Evolutionary conservation across 179 eudicot genomes (phyloP).

Genomic region (Heliamphora pulchella): DNA sequence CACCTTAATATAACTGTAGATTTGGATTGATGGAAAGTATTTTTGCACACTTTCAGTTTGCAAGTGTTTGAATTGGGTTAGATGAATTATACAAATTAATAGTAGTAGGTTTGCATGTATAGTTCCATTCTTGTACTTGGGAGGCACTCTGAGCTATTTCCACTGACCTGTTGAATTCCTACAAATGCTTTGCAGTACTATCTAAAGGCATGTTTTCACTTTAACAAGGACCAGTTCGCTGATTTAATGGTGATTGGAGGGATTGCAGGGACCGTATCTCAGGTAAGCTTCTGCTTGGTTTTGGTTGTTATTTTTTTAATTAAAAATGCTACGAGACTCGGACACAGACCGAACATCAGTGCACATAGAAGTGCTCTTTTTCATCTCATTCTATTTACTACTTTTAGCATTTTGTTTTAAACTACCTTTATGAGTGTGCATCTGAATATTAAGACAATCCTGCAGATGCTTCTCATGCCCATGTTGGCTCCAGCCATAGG

Average conservation of each 20-base stretch:
- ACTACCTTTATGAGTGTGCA: not conserved
- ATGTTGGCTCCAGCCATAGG: conserved; percentile 34
- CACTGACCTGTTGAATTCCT: not conserved
- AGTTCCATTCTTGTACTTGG: not conserved
- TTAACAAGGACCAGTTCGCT: conserved; percentile 59
- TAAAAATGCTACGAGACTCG: not conserved
- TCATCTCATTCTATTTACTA: no score
- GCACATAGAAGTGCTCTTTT: no score
- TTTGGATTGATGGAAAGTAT: not conserved
- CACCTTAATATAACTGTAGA: not conserved
- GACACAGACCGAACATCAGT: no score
- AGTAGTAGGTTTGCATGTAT: not conserved
- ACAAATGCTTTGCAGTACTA: conserved; percentile 38
- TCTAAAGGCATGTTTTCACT: conserved; percentile 56
- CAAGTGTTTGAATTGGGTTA: not conserved
- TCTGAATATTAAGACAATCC: not conserved
- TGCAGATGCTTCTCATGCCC: conserved; percentile 56
- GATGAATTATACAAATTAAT: not conserved
- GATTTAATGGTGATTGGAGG: conserved; percentile 61
- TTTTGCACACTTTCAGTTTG: not conserved
- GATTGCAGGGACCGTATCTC: conserved; percentile 52
- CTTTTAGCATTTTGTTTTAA: not conserved
- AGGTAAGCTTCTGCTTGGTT: conserved; percentile 26
- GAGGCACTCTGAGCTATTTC: not conserved
- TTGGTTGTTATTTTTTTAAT: not conserved